These are phyloP conservation scores for Pterula multifida DNA, from an alignment of 1,284 basidiomycete species.

Conservation along the genomic window DNA sequence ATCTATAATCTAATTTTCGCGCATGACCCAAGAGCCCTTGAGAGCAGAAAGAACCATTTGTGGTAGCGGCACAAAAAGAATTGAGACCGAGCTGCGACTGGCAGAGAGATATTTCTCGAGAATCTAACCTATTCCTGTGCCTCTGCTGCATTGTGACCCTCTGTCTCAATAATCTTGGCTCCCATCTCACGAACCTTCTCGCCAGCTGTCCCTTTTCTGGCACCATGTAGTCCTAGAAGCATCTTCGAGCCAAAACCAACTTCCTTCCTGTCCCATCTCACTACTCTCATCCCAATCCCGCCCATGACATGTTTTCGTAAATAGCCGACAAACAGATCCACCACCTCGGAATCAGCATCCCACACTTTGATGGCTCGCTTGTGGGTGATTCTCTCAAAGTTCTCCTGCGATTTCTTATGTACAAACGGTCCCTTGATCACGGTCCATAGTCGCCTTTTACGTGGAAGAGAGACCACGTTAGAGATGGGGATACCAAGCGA, in stretches of 20 bases:
- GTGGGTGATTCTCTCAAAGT: constrained; percentile 82
- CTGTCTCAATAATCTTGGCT: background rate
- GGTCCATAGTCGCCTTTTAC: constrained; percentile 74
- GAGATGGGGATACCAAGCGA: constrained; percentile 79
- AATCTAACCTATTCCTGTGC: background rate
- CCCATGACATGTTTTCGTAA: constrained; percentile 67
- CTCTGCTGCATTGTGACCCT: background rate
- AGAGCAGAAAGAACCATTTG: too few relatives aligned
- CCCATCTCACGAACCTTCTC: background rate
- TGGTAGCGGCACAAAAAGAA: too few relatives aligned
- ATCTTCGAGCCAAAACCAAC: constrained; percentile 43
- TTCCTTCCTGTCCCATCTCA: constrained; percentile 66
- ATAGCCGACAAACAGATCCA: constrained; percentile 79
- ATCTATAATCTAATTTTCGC: too few relatives aligned
- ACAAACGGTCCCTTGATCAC: constrained; percentile 82
- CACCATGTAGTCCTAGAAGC: background rate
- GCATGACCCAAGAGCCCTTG: too few relatives aligned
- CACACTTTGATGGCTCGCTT: constrained; percentile 84
- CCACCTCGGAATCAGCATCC: constrained; percentile 73
- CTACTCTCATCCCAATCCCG: constrained; percentile 80
- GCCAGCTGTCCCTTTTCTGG: background rate
- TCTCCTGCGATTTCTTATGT: constrained; percentile 94
- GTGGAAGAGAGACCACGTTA: constrained; percentile 60
- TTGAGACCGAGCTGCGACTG: too few relatives aligned
- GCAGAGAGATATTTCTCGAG: too few relatives aligned